Evolutionary conservation across 768 basidiomycete species (phyloP).

Genomic region (Trametes punicea): DNA sequence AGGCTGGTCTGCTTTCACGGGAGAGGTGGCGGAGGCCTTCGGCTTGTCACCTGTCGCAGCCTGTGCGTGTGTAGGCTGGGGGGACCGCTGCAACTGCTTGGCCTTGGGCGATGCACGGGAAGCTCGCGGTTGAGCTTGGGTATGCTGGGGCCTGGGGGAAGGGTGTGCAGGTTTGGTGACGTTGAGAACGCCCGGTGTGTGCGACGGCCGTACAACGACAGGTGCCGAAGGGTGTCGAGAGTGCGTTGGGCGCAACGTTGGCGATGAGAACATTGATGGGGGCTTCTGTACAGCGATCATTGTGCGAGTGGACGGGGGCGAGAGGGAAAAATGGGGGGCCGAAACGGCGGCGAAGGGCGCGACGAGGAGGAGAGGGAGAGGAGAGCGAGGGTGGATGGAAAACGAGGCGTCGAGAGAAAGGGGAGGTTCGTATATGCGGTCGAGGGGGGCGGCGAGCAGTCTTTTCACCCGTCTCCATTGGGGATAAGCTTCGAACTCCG

Average conservation of each 20-base stretch:
- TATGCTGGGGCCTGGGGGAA: slow-evolving; percentile 35
- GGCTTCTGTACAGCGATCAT: slow-evolving; percentile 46
- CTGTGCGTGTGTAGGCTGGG: slow-evolving; percentile 29
- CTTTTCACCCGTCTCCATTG: slow-evolving; percentile 13
- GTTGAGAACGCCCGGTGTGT: slow-evolving; percentile 69
- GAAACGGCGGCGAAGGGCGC: slow-evolving; percentile 24
- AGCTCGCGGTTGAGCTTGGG: slow-evolving; percentile 34
- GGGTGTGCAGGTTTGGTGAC: slow-evolving; percentile 54
- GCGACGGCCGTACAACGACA: slow-evolving; percentile 65
- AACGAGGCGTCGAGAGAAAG: slow-evolving; percentile 23
- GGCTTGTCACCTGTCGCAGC: slow-evolving; percentile 30
- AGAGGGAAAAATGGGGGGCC: slow-evolving; percentile 19
- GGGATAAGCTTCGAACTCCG: slow-evolving; percentile 18
- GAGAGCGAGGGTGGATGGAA: slow-evolving; percentile 15
- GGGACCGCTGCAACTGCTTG: slow-evolving; percentile 30
- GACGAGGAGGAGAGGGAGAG: slow-evolving; percentile 24
- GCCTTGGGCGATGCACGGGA: slow-evolving; percentile 37
- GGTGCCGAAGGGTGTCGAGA: slow-evolving; percentile 70
- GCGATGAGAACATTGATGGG: slow-evolving; percentile 29
- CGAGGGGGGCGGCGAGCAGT: background rate
- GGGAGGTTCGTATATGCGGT: slow-evolving; percentile 21
- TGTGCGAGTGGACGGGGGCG: slow-evolving; percentile 10
- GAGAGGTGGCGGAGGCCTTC: slow-evolving; percentile 21
- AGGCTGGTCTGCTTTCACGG: slow-evolving; percentile 19
- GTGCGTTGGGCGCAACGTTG: slow-evolving; percentile 38